Evolutionary conservation across 345 rosid genomes (phyloP).

Genomic region (Eucalyptus shirleyi): DNA sequence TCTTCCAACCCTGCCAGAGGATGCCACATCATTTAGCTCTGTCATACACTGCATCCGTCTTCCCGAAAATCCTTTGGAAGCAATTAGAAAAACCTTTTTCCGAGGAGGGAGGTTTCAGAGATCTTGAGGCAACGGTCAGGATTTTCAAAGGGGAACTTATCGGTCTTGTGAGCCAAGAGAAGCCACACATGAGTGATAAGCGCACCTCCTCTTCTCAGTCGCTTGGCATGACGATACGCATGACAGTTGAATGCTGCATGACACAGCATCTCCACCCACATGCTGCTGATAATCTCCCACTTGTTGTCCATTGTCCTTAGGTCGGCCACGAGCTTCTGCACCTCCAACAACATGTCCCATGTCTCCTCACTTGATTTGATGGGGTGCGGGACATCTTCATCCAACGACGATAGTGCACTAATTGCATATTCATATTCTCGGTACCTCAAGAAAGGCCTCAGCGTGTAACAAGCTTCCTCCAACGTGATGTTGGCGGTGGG

Average conservation of each 20-base stretch:
- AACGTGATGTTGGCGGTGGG: not conserved
- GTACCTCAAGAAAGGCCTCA: not conserved
- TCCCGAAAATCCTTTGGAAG: not conserved
- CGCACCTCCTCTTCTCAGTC: not conserved
- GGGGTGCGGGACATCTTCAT: not conserved
- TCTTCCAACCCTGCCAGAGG: not conserved
- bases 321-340: not conserved
- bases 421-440: not conserved
- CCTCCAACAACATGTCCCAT: not conserved
- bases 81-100: not conserved
- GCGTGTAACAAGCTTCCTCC: not conserved
- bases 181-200: not conserved
- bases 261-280: not conserved
- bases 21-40: not conserved
- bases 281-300: not conserved
- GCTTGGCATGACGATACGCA: not conserved
- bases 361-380: not conserved
- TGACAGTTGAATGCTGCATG: not conserved
- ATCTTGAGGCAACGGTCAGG: rapidly evolving
- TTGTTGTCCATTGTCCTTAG: not conserved
- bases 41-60: not conserved
- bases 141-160: rapidly evolving
- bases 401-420: not conserved
- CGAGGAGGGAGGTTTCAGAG: not conserved
- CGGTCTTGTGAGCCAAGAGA: not conserved